phyloP scores from a whole-genome alignment of 345 rosid genomes.

The Salix exigua region DNA sequence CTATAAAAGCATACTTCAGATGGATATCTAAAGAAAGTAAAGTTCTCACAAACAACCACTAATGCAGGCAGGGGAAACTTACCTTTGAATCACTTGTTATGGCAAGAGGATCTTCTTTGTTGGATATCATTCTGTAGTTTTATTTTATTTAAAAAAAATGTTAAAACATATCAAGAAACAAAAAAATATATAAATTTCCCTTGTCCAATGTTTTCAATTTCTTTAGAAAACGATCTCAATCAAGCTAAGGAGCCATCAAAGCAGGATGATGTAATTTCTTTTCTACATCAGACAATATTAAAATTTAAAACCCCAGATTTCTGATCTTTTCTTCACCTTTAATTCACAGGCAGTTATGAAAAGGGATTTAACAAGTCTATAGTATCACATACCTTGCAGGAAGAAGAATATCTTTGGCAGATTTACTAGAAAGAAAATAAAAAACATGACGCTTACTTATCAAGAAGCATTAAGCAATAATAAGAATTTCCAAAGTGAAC shows the following conservation, averaged over 20 bases:
- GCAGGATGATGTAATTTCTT: too few relatives aligned
- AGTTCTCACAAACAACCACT: neutral
- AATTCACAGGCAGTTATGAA: neutral
- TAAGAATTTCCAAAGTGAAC: neutral
- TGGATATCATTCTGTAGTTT: slow-evolving; percentile 34
- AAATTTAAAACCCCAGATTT: neutral
- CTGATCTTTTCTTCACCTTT: neutral
- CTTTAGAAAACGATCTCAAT: too few relatives aligned
- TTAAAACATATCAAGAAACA: neutral
- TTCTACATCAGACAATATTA: too few relatives aligned
- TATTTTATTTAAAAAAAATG: neutral
- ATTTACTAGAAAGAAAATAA: neutral
- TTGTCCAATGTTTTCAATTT: neutral
- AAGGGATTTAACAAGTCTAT: neutral
- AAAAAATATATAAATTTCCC: neutral
- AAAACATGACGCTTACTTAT: neutral
- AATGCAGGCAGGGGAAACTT: neutral
- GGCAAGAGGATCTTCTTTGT: slow-evolving; percentile 25
- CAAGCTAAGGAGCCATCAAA: too few relatives aligned
- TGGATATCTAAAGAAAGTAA: neutral
- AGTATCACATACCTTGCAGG: slow-evolving; percentile 4
- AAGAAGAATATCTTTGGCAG: neutral
- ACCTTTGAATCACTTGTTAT: slow-evolving; percentile 46
- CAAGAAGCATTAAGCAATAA: neutral
- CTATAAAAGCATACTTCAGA: neutral